A percentile compares a stretch with the other conserved stretches of the same genome.
phyloP scores from a whole-genome alignment of 352 stramenopile genomes.

The Globisporangium polare region DNA sequence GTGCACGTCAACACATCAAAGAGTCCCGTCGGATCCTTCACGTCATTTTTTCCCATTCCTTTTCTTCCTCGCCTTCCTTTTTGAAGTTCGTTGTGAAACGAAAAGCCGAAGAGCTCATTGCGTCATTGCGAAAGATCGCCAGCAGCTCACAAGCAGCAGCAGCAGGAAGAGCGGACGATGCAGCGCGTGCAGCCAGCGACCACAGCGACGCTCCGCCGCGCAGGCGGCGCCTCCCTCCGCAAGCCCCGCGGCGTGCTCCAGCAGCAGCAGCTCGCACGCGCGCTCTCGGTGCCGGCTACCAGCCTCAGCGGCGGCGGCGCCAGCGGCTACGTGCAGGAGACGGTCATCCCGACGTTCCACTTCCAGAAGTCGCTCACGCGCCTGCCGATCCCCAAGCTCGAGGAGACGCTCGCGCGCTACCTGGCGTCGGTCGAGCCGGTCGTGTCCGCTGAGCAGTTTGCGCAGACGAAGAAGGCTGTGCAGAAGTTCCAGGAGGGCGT shows the following conservation, averaged over 20 bases:
- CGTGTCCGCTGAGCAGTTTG: conserved; percentile 47
- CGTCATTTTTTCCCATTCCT: conserved; percentile 10
- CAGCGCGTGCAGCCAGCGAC: conserved; percentile 19
- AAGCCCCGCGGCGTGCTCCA: not conserved
- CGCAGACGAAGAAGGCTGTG: conserved; percentile 50
- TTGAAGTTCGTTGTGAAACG: not conserved
- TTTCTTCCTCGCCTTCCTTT: no score
- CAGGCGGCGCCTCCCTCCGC: not conserved
- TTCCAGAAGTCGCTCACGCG: conserved; percentile 85
- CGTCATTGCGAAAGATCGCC: conserved; percentile 10
- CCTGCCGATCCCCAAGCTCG: conserved; percentile 84
- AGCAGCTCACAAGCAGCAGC: not conserved
- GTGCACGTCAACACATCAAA: not conserved
- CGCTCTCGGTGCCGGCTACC: conserved; percentile 8
- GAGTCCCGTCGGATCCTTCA: conserved; percentile 8
- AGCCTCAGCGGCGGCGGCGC: not conserved
- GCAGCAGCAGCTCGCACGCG: conserved; percentile 11
- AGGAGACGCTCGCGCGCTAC: conserved; percentile 80
- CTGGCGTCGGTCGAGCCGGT: conserved; percentile 74
- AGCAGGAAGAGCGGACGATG: conserved; percentile 13
- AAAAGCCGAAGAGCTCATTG: not conserved
- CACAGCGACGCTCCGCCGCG: not conserved
- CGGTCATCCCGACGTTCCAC: conserved; percentile 84
- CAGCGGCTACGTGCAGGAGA: conserved; percentile 77
- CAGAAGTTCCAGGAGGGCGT: conserved; percentile 50